A percentile compares a stretch with the other conserved stretches of the same genome.
phyloP scores from a whole-genome alignment of 1,284 basidiomycete species.

The Trametes pubescens region DNA sequence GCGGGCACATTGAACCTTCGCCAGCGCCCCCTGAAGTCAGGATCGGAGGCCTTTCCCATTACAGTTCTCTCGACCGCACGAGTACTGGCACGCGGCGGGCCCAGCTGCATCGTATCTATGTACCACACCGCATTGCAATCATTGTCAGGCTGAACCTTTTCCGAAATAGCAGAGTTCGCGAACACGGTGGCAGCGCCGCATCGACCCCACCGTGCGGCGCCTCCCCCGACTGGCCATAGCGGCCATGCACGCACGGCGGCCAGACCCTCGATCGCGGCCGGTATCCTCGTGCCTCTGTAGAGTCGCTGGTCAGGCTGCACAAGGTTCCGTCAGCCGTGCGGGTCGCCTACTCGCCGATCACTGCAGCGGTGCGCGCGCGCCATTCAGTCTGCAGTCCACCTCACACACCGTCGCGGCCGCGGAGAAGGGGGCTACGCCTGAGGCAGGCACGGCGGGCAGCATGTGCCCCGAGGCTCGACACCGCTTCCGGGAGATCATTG shows the following conservation, averaged over 20 bases:
- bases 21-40: slow-evolving; percentile 12
- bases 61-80: background rate
- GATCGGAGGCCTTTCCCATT: background rate
- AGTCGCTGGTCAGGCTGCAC: slow-evolving; percentile 14
- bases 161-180: slow-evolving; percentile 10
- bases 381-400: background rate
- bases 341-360: slow-evolving; percentile 18
- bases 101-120: no score
- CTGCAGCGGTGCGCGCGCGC: background rate
- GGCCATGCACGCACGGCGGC: background rate
- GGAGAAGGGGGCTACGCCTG: background rate
- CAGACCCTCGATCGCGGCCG: slow-evolving; percentile 12
- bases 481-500: slow-evolving; percentile 11
- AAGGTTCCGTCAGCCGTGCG: slow-evolving; percentile 20
- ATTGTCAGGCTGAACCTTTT: slow-evolving; percentile 1
- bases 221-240: background rate
- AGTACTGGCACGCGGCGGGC: background rate
- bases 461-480: background rate
- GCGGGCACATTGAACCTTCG: slow-evolving; percentile 21
- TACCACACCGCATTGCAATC: background rate
- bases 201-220: background rate
- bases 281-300: slow-evolving; percentile 25
- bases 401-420: slow-evolving; percentile 1
- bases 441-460: background rate
- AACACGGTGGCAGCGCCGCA: background rate